Percentiles rank a stretch among this genome's conserved stretches.
These are phyloP conservation scores for Colletotrichum neosansevieriae DNA, from an alignment of 2,329 filamentous ascomycete genomes.

Conservation along the genomic window DNA sequence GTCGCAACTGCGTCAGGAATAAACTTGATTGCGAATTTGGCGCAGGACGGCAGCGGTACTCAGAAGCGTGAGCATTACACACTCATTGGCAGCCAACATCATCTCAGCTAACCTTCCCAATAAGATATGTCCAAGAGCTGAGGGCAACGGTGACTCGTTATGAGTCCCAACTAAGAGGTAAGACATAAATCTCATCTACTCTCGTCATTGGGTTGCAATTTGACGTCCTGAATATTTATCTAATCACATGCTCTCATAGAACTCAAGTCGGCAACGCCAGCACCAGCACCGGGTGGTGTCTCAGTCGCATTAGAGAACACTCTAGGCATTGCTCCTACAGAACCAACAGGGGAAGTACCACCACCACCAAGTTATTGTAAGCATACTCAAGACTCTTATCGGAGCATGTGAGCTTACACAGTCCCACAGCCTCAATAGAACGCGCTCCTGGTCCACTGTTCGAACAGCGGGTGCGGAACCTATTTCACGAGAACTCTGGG, in stretches of 20 bases:
- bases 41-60: conserved; percentile 37
- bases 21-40: conserved; percentile 50
- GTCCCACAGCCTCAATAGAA: conserved; percentile 28
- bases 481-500: conserved; percentile 33
- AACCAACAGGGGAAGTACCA: conserved; percentile 32
- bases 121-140: conserved; percentile 33
- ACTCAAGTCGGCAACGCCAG: conserved; percentile 21
- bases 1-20: conserved; percentile 49
- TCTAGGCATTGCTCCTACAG: conserved; percentile 31
- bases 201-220: neutral
- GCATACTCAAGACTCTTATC: neutral
- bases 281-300: neutral
- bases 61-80: conserved; percentile 30
- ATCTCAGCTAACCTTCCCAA: neutral
- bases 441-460: conserved; percentile 32
- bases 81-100: neutral
- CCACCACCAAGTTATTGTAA: conserved; percentile 35
- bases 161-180: conserved; percentile 31
- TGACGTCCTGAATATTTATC: fast-evolving
- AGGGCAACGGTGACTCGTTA: conserved; percentile 29
- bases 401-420: neutral
- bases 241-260: neutral
- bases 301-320: conserved; percentile 26
- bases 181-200: too few relatives aligned
- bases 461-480: conserved; percentile 25